A percentile compares a stretch with the other conserved stretches of the same genome.
Evolutionary conservation across 106 monocot species (phyloP).

Genomic region (Agapanthus africanus): DNA sequence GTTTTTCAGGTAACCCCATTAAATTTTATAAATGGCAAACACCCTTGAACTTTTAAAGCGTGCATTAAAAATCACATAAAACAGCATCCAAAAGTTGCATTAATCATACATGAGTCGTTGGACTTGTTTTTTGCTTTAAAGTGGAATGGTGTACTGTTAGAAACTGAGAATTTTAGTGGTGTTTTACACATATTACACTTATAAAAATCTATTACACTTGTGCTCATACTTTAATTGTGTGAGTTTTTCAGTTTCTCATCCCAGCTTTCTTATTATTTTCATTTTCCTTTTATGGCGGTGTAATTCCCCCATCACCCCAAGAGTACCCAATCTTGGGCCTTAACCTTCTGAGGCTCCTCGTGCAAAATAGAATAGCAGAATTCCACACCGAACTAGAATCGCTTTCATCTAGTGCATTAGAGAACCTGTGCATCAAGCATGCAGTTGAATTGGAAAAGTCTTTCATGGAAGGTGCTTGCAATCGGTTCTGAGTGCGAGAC

Average conservation of each 20-base stretch:
- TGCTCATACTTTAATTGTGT: too few relatives aligned
- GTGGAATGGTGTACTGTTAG: too few relatives aligned
- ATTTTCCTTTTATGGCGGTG: conserved; percentile 25
- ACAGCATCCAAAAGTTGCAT: too few relatives aligned
- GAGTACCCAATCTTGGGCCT: conserved; percentile 92
- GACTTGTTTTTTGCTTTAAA: too few relatives aligned
- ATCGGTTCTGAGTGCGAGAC: conserved; percentile 82
- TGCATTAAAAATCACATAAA: too few relatives aligned
- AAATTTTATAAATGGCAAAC: too few relatives aligned
- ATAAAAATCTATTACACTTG: too few relatives aligned
- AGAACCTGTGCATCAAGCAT: conserved; percentile 86
- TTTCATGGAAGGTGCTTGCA: conserved; percentile 98
- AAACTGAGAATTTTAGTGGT: too few relatives aligned
- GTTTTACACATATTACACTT: too few relatives aligned
- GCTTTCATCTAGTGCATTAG: conserved; percentile 61
- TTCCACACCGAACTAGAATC: conserved; percentile 94
- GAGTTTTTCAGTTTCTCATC: conserved; percentile 3
- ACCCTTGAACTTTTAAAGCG: too few relatives aligned
- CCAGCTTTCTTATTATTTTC: conserved; percentile 2
- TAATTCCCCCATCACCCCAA: conserved; percentile 67
- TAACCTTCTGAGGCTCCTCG: conserved; percentile 88
- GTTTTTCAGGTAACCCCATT: too few relatives aligned
- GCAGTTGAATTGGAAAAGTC: conserved; percentile 92
- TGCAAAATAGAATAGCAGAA: conserved; percentile 95
- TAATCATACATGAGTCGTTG: too few relatives aligned